Evolutionary conservation across 129 eudicot species (phyloP).

Genomic region (Saposhnikovia divaricata): DNA sequence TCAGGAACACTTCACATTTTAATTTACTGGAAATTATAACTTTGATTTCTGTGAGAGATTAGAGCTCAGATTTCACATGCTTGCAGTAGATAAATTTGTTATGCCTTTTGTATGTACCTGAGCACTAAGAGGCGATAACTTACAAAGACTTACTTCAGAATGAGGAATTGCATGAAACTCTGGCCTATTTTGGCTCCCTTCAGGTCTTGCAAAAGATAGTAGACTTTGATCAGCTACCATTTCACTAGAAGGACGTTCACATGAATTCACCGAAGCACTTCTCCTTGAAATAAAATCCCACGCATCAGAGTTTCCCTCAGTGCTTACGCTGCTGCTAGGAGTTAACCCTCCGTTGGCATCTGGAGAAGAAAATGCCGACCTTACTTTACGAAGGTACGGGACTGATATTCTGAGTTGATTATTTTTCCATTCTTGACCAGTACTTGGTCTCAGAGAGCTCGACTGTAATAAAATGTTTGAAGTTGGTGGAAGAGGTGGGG

Average conservation of each 20-base stretch:
- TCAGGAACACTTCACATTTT: background rate
- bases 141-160: constrained; percentile 18
- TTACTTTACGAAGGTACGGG: constrained; percentile 31
- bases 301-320: constrained; percentile 29
- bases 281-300: constrained; percentile 38
- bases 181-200: constrained; percentile 19
- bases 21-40: background rate
- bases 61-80: constrained; percentile 3
- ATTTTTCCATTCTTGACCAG: constrained; percentile 33
- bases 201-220: constrained; percentile 16
- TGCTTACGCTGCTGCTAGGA: constrained; percentile 20
- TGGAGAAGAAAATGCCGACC: constrained; percentile 23
- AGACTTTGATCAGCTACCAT: constrained; percentile 24
- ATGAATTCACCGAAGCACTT: constrained; percentile 50
- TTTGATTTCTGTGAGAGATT: background rate
- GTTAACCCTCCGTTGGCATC: constrained; percentile 18
- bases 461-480: constrained; percentile 27
- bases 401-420: constrained; percentile 13
- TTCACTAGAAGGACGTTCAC: constrained; percentile 39
- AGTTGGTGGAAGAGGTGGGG: constrained; percentile 28
- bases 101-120: constrained; percentile 23
- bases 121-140: constrained; percentile 29
- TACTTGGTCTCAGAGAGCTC: constrained; percentile 34
- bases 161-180: constrained; percentile 15
- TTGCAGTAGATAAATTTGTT: background rate